Evolutionary conservation across 1,284 basidiomycete species (phyloP).

Genomic region (Bjerkandera adusta): DNA sequence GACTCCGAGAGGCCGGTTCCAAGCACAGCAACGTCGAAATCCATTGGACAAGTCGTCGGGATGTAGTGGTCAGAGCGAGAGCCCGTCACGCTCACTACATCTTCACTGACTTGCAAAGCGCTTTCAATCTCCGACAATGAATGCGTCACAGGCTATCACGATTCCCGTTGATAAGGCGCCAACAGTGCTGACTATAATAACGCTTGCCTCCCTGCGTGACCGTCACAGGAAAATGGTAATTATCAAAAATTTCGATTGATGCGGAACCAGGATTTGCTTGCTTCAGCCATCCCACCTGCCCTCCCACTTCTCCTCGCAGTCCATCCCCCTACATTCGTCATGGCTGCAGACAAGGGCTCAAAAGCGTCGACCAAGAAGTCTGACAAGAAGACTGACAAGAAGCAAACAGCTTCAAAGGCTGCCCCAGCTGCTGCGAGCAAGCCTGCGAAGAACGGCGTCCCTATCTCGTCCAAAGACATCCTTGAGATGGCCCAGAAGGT

Average conservation of each 20-base stretch:
- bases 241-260: conserved; percentile 21
- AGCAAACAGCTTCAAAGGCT: conserved; percentile 24
- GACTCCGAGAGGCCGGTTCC: conserved; percentile 88
- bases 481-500: conserved; percentile 15
- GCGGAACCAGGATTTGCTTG: conserved; percentile 16
- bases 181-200: too few species aligned
- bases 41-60: conserved; percentile 23
- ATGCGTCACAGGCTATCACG: too few species aligned
- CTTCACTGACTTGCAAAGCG: too few species aligned
- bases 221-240: conserved; percentile 12
- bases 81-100: too few species aligned
- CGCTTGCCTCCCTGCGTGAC: too few species aligned
- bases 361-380: conserved; percentile 40
- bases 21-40: conserved; percentile 81
- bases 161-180: too few species aligned
- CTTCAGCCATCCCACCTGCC: conserved; percentile 15
- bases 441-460: conserved; percentile 10
- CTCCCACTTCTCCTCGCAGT: conserved; percentile 15
- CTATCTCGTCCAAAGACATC: conserved; percentile 15
- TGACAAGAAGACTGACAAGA: conserved; percentile 34
- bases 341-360: conserved; percentile 33
- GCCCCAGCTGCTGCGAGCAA: conserved; percentile 12
- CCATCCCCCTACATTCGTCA: conserved; percentile 16
- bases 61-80: too few species aligned
- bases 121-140: too few species aligned